These are phyloP conservation scores for Fusarium sp. DNA, from an alignment of 2,329 filamentous ascomycete species.

Conservation along the genomic window DNA sequence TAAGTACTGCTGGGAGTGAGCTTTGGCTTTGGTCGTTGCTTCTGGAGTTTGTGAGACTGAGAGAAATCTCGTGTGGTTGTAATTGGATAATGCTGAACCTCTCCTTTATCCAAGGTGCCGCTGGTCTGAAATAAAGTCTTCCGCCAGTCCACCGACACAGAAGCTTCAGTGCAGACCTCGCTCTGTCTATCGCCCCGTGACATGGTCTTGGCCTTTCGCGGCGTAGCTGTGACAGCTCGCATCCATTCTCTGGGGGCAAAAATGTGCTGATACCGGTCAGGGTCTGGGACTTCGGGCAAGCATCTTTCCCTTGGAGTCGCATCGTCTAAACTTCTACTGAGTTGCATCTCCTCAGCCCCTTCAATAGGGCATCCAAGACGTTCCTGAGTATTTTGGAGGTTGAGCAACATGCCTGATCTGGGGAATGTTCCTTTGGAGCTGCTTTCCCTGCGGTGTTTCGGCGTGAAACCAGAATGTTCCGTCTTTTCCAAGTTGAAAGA, in stretches of 20 bases:
- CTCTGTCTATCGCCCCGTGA: not conserved
- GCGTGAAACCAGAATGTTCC: slow-evolving; percentile 39
- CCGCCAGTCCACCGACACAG: not conserved
- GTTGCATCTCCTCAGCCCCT: not conserved
- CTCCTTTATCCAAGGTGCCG: not conserved
- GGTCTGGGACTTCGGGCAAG: not conserved
- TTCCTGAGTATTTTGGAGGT: slow-evolving; percentile 23
- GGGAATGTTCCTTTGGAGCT: not conserved
- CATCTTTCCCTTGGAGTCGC: slow-evolving; percentile 1
- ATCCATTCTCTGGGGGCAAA: slow-evolving; percentile 15
- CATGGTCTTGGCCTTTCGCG: slow-evolving; percentile 14
- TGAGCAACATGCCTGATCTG: slow-evolving; percentile 24
- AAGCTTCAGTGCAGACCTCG: not conserved
- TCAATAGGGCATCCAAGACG: slow-evolving; percentile 14
- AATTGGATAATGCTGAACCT: slow-evolving; percentile 1
- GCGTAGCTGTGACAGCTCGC: slow-evolving; percentile 13
- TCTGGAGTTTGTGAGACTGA: slow-evolving; percentile 6
- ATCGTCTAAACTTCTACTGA: not conserved
- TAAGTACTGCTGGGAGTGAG: slow-evolving; percentile 7
- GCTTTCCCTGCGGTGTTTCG: slow-evolving; percentile 14
- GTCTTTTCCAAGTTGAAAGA: slow-evolving; percentile 26
- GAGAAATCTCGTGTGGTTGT: slow-evolving; percentile 20
- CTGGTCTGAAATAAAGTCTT: not conserved
- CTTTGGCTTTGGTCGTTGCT: not conserved
- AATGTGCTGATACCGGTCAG: slow-evolving; percentile 4